Evolutionary conservation across 257 asterid genomes (phyloP).

Genomic region (Salvia hispanica): DNA sequence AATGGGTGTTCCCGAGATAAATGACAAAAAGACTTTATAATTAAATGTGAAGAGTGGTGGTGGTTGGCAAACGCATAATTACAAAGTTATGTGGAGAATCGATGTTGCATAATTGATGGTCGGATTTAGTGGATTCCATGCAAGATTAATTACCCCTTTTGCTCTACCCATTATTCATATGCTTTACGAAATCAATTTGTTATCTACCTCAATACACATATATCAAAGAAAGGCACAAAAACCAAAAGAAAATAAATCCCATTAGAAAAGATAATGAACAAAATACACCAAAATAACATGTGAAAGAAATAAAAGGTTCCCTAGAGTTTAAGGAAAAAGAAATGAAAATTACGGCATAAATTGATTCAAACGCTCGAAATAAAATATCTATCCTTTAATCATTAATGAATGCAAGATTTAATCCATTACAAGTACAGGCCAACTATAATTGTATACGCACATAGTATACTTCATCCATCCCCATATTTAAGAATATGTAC

Average conservation of each 20-base stretch:
- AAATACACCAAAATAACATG: not conserved
- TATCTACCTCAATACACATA: slow-evolving; percentile 7
- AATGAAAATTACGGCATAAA: no score
- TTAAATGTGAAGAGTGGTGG: not conserved
- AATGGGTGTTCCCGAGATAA: not conserved
- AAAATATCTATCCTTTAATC: no score
- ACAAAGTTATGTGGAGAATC: slow-evolving; percentile 51
- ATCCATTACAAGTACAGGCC: no score
- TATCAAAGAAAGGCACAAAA: not conserved
- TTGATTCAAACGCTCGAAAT: no score
- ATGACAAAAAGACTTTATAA: no score
- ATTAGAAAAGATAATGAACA: not conserved
- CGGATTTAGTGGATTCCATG: slow-evolving; percentile 51
- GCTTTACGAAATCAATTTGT: slow-evolving; percentile 17
- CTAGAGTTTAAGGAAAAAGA: no score
- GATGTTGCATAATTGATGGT: slow-evolving; percentile 46
- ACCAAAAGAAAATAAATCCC: not conserved
- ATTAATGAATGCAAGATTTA: no score
- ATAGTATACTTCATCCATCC: no score
- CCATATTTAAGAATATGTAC: no score
- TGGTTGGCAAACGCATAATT: slow-evolving; percentile 10
- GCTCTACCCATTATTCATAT: slow-evolving; percentile 35
- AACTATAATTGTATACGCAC: no score
- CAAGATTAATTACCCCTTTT: slow-evolving; percentile 45
- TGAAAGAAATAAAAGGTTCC: not conserved